phyloP scores from a whole-genome alignment of 75 land plant genomes.

The Selaginella tamariscina region DNA sequence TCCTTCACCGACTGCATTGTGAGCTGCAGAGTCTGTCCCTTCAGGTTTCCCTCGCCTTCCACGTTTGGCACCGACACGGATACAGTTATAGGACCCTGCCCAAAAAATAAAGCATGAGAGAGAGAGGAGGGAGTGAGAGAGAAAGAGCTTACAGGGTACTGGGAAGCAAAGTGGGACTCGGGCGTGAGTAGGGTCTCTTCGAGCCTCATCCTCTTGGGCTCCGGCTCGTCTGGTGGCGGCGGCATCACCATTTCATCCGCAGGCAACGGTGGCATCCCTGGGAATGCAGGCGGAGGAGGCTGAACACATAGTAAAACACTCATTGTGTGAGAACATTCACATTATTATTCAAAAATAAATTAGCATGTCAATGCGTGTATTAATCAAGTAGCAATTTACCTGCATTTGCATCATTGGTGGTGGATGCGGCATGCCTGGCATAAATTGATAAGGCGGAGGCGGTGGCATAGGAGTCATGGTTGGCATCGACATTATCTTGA shows the following conservation, averaged over 20 bases:
- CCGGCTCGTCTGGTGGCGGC: constrained; percentile 94
- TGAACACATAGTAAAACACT: no score
- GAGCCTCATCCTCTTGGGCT: constrained; percentile 82
- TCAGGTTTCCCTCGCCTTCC: constrained; percentile 85
- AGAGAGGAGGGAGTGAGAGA: constrained; percentile 1
- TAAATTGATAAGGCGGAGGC: constrained; percentile 44
- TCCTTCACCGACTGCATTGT: constrained; percentile 71
- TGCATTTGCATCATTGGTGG: constrained; percentile 43
- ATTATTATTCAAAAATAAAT: no score
- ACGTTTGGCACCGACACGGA: constrained; percentile 64
- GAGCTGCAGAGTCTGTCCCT: constrained; percentile 79
- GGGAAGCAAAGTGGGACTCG: constrained; percentile 89
- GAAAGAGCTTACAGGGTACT: constrained; percentile 63
- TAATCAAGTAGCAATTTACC: no score
- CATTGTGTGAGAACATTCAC: no score
- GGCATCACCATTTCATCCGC: constrained; percentile 79
- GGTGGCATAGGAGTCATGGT: constrained; percentile 28
- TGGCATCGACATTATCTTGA: not conserved
- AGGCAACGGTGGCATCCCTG: constrained; percentile 81
- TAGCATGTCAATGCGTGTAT: no score
- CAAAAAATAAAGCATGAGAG: not conserved
- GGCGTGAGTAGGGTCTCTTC: constrained; percentile 74
- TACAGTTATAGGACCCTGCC: constrained; percentile 73
- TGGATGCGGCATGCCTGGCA: constrained; percentile 22
- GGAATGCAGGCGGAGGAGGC: constrained; percentile 69